phyloP scores from a whole-genome alignment of 169 alveolate genomes.

The Eimeria maxima region DNA sequence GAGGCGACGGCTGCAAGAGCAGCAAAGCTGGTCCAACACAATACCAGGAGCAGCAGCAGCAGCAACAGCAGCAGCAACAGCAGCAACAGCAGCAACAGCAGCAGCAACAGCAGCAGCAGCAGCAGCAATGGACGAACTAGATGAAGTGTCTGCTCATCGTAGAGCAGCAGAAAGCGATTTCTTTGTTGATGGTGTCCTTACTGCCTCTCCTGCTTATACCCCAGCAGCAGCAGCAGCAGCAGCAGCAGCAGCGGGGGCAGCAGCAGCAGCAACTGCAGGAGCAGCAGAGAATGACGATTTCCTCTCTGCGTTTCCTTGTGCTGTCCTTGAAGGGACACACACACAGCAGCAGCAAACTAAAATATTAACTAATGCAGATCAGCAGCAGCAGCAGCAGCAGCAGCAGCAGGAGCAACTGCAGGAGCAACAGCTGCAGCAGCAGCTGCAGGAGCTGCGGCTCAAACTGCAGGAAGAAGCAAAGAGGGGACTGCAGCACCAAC shows the following conservation, averaged over 20 bases:
- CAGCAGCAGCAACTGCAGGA: slow-evolving; percentile 23
- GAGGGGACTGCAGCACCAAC: too few relatives aligned
- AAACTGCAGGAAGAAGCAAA: too few relatives aligned
- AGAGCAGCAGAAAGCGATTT: not conserved
- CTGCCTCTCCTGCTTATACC: not conserved
- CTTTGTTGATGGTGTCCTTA: not conserved
- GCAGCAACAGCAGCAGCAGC: slow-evolving; percentile 45
- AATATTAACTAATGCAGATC: too few relatives aligned
- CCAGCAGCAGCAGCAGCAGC: slow-evolving; percentile 15
- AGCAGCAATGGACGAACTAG: slow-evolving; percentile 46
- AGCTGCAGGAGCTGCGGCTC: too few relatives aligned
- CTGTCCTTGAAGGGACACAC: not conserved
- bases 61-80: slow-evolving; percentile 41
- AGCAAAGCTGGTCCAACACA: not conserved
- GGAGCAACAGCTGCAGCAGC: too few relatives aligned
- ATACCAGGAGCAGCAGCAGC: not conserved
- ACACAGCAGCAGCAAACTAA: not conserved
- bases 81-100: slow-evolving; percentile 15
- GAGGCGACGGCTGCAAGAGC: too few relatives aligned
- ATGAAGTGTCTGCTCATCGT: not conserved
- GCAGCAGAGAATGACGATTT: not conserved
- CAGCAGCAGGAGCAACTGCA: too few relatives aligned
- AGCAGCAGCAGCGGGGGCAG: slow-evolving; percentile 22
- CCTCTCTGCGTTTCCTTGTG: not conserved
- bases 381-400: too few relatives aligned